Base-by-base conservation (phyloP, 2,329 filamentous ascomycete species). In the Passalora sequoiae region DNA sequence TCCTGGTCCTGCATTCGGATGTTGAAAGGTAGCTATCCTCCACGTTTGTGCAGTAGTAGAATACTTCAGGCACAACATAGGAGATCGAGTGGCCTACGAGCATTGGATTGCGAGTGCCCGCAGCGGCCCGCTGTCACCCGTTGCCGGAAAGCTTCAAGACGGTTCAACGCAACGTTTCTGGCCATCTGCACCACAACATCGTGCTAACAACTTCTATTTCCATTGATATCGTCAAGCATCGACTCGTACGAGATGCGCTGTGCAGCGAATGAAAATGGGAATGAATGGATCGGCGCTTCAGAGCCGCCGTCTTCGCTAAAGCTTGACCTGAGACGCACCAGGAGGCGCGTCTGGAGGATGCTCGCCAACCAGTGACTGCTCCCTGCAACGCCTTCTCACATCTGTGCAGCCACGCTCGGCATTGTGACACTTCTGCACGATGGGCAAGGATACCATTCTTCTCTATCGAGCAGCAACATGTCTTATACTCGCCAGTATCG, bases 341-440 rank as follows among this genome's bases (percentile, higher is more conserved):
- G 40, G 31, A 37, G 40, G 16, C 39, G 20, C 31, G n/a, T n/a
- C n/a, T n/a, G n/a, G n/a, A n/a, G n/a, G n/a, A n/a, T 36, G 13
- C 19, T 28, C 15, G 6, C 42, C 42, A 44, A 39, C 42, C 42
- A 31, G 35, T 40, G 36, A 35, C 22, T 4, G 13, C 29, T 36
- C 32, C 40, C 40, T 43, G 40, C 24, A 37, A 29, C 24, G 21
- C 17, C 24, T 9, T 40, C 24, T 40, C 9, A 40, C 25, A 40
- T 9, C 36, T 21, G 8, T 40, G 38, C 40, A 43, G 40, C 31
- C 31, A 43, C 33, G 24, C 32, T 13, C 31, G 31, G 22, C 19
- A 17, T 20, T 15, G 27, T 31, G 38, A 40, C 19, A 47, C 21
- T 29, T 19, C 6, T n/a, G 33, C 15, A n/a, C 20, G 12, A 24